Base-by-base conservation (phyloP, 2,329 filamentous ascomycete species). In the Pleomassaria siparia region DNA sequence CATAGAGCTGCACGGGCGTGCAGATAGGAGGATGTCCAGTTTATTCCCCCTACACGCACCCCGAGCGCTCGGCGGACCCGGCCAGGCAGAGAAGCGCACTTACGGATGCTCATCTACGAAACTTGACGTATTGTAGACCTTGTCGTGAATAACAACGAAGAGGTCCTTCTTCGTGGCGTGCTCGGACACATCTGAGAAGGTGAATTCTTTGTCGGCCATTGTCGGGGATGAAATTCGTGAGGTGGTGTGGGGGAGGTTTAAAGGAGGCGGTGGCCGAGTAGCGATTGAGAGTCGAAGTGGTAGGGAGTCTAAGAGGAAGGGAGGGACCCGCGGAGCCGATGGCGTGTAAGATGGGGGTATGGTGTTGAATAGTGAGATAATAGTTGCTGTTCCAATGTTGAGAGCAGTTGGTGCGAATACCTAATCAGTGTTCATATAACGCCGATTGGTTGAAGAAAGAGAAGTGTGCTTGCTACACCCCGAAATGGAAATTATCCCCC, bases 31-130 rank as follows among this genome's bases (percentile, higher is more conserved):
- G 28, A 7, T 26, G 9, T 32, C 29, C 9, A 32, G 13, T 32
- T 32, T 15, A 9, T 11, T 5, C n/a, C 29, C 29, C 29, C 5
- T n/a, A n/a, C 5, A n/a, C n/a, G 32, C 32, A 35, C 32, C 32
- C 16, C 32, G 6, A 35, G 32, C 6, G 32, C n/a, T 4, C 11
- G 6, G 5, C 32, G 15, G 13, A 16, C 6, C n/a, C 16, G 15
- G 32, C 6, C n/a, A 35, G 32, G 50, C n/a, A n/a, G n/a, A n/a
- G n/a, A n/a, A n/a, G n/a, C 43, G 37, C 40, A 82, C 83, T 59
- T 84, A 87, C 84, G 94, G 94, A 75, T 99, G 94, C 85, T 99
- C 94, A 72, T 97, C 92, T 61, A 97, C 80, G 75, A 99, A 99
- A 74, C 86, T 87, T 66, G 85, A 82, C 71, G 80, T 75, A 74